Conservation (phyloP, 2,329 filamentous ascomycete species). For the Lecanicillium sp. region DNA sequence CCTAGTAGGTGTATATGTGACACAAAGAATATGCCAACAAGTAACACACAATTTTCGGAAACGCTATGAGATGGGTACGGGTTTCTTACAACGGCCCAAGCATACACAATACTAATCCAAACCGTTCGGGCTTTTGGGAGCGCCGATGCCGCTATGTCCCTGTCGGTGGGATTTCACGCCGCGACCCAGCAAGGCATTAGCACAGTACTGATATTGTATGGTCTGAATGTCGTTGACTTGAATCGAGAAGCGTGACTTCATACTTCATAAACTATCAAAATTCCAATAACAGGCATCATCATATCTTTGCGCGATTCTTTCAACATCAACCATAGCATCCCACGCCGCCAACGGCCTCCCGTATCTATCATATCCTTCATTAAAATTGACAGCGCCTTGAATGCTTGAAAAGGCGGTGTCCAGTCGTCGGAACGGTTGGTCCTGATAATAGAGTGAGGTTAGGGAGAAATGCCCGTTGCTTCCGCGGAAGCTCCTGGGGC, state of each 20-base stretch:
- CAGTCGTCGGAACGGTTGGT: slow-evolving; percentile 1
- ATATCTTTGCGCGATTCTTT: slow-evolving; percentile 1
- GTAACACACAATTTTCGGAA: no score
- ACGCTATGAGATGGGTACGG: no score
- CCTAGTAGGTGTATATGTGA: no score
- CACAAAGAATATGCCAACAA: no score
- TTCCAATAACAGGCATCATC: background rate
- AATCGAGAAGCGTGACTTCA: background rate
- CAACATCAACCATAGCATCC: slow-evolving; percentile 2
- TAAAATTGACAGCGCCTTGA: background rate
- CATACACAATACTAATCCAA: no score
- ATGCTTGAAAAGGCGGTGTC: slow-evolving; percentile 1
- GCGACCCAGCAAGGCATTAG: background rate
- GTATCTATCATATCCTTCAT: background rate
- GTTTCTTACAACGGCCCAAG: no score
- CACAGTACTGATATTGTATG: background rate
- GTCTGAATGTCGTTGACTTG: background rate
- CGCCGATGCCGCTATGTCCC: no score
- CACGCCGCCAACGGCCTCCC: background rate
- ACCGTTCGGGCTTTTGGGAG: no score
- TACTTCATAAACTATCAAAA: background rate
- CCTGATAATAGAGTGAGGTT: background rate
- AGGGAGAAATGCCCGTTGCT: slow-evolving; percentile 1
- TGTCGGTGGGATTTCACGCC: no score
- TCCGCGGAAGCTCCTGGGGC: slow-evolving; percentile 1